Evolutionary conservation across 805 yeast genomes (phyloP), one percentile per base, ranked within the genome.

Genomic region (Candida taoyuanica): DNA sequence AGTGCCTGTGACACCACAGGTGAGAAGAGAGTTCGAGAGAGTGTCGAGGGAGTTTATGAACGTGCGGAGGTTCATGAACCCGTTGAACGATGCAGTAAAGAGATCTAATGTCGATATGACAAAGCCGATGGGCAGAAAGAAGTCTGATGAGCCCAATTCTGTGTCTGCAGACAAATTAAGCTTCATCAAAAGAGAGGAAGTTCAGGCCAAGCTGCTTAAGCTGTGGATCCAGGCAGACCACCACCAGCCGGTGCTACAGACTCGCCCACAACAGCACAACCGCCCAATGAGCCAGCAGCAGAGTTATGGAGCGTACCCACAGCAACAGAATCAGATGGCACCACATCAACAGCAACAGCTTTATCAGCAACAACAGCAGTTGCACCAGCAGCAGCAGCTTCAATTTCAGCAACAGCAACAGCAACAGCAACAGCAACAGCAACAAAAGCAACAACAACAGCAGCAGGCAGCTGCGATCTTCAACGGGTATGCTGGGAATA

Each of bases 21-120:
- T 76, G 7, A 70, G 85, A 47, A 72, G 86, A n/a, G 93, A 84
- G 53, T 83, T 78, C 53, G 95, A 86, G 56, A 69, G 85, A 44
- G 70, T 84, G 23, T 76, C 88, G 12, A 68, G 89, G 44, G 95
- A 85, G 52, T 83, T 78, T 47, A 64, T 78, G 30, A 81, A 74
- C 47, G 79, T 83, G 0, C 64, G 88, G 52, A 67, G 93, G 43
- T 75, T 80, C 58, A 63, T 65, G 28, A 85, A 85, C 47, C 95
- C 96, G 1, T 62, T 84, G 3, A 71, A 74, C 5, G 83, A 77
- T 33, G 73, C 86, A 3, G 58, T 85, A 21, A 67, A 70, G 31
- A 63, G 93, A 43, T 51, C 74, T 5, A 67, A 67, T 13, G 23
- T 40, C 9, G 16, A 28, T 15, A 18, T 31, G 17, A 8, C 24